Percentiles rank a stretch among this genome's conserved stretches.
These are phyloP conservation scores for Ceratocystis papillata DNA, from an alignment of 2,329 filamentous ascomycete species.

Conservation along the genomic window DNA sequence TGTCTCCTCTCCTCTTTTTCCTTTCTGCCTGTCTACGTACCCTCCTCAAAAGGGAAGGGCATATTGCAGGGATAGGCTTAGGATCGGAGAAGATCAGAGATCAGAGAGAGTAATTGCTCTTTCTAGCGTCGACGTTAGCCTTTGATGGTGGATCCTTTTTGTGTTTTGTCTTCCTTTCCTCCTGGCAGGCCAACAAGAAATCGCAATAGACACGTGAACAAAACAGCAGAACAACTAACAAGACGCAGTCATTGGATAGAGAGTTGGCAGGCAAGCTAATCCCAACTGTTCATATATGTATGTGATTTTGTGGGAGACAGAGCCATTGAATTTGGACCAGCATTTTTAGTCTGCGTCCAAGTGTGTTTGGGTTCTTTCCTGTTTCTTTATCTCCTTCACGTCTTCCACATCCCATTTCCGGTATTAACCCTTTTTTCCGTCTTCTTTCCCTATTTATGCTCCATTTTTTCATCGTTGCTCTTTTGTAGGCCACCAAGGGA, in stretches of 20 bases:
- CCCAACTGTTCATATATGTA: too few species aligned
- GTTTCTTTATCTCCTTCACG: background rate
- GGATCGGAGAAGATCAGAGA: slow-evolving; percentile 3
- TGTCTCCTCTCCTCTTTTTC: background rate
- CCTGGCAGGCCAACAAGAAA: background rate
- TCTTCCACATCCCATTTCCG: too few species aligned
- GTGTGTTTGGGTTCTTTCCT: background rate
- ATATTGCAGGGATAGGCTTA: background rate
- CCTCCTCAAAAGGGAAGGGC: slow-evolving; percentile 9
- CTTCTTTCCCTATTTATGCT: background rate
- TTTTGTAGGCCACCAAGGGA: background rate
- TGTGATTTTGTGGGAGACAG: too few species aligned
- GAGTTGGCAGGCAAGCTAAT: too few species aligned
- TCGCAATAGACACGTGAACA: background rate
- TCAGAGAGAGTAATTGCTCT: slow-evolving; percentile 8
- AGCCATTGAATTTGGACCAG: too few species aligned
- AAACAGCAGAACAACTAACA: background rate
- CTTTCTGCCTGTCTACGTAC: background rate
- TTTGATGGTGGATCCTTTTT: slow-evolving; percentile 1
- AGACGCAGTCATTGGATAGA: too few species aligned
- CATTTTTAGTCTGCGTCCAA: background rate
- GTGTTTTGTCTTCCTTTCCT: background rate
- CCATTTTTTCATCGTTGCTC: background rate
- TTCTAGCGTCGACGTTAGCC: background rate
- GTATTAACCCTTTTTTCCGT: background rate